Conservation (phyloP, 768 basidiomycete genomes). For the Hygrocybe punicea region DNA sequence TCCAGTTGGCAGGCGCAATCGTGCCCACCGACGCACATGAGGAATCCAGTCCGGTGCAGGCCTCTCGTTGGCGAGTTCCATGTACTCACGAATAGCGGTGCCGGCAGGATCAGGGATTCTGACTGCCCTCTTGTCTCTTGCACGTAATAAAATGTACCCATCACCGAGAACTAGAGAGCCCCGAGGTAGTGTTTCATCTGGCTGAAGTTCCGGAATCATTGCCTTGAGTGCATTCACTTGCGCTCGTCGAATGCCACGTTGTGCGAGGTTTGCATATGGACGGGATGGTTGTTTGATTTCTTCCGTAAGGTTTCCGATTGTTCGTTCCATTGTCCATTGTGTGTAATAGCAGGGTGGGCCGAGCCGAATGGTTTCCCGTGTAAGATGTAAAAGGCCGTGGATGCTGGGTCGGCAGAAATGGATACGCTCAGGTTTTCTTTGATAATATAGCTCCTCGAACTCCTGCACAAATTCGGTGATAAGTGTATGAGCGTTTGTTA, state of each 20-base stretch:
- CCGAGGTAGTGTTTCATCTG: conserved; percentile 13
- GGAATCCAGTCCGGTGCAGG: not conserved
- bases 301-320: conserved; percentile 5
- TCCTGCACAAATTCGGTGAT: conserved; percentile 2
- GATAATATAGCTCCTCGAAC: conserved; percentile 1
- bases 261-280: conserved; percentile 7
- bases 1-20: conserved; percentile 24
- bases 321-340: conserved; percentile 9
- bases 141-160: conserved; percentile 2
- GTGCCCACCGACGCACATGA: conserved; percentile 16
- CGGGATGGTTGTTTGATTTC: conserved; percentile 9
- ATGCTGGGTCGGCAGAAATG: conserved; percentile 9
- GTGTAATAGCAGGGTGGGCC: not conserved
- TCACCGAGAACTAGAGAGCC: conserved; percentile 2
- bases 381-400: conserved; percentile 5
- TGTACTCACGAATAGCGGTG: not conserved
- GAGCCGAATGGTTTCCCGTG: not conserved
- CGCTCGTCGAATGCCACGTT: not conserved
- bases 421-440: not conserved
- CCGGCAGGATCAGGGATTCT: not conserved
- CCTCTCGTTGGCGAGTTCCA: not conserved
- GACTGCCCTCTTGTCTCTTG: not conserved
- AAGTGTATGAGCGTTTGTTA: not conserved
- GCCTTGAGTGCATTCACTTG: conserved; percentile 3
- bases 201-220: not conserved